A percentile compares a stretch with the other conserved stretches of the same genome.
These are phyloP conservation scores for Vitis rupestris DNA, from an alignment of 164 flowering plant species.

Conservation along the genomic window DNA sequence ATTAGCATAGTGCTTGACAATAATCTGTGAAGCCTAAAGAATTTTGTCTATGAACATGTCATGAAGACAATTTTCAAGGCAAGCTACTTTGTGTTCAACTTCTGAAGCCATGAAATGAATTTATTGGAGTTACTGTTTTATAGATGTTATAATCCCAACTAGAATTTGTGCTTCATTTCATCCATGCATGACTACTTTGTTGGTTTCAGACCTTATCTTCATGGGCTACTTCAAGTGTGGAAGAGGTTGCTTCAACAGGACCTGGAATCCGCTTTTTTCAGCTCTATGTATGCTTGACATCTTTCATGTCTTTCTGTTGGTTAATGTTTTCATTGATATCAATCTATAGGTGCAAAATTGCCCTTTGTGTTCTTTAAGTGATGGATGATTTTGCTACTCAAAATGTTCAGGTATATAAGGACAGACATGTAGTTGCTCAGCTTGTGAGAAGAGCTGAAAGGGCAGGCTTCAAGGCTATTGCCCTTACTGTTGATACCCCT, in stretches of 20 bases:
- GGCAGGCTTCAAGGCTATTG: slow-evolving; percentile 74
- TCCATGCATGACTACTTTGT: too few species aligned
- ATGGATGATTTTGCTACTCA: not conserved
- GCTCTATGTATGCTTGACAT: slow-evolving; percentile 50
- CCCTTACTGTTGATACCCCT: slow-evolving; percentile 66
- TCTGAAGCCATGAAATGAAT: too few species aligned
- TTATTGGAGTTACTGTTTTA: too few species aligned
- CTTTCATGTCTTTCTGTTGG: not conserved
- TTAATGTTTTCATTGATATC: not conserved
- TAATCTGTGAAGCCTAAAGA: too few species aligned
- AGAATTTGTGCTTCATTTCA: too few species aligned
- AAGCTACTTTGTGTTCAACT: too few species aligned
- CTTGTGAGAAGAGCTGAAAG: slow-evolving; percentile 64
- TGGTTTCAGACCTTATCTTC: slow-evolving; percentile 46
- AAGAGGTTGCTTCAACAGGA: slow-evolving; percentile 73
- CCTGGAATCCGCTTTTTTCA: slow-evolving; percentile 69
- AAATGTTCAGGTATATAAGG: slow-evolving; percentile 39
- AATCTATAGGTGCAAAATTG: not conserved
- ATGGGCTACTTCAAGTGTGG: slow-evolving; percentile 64
- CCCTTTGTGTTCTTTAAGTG: slow-evolving; percentile 1
- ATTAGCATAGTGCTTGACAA: too few species aligned
- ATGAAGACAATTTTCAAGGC: too few species aligned
- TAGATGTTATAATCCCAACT: too few species aligned
- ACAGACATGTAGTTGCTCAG: slow-evolving; percentile 48
- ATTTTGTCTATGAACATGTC: too few species aligned